Evolutionary conservation across 2,329 filamentous ascomycete species (phyloP).

Genomic region (Thelonectria olida): DNA sequence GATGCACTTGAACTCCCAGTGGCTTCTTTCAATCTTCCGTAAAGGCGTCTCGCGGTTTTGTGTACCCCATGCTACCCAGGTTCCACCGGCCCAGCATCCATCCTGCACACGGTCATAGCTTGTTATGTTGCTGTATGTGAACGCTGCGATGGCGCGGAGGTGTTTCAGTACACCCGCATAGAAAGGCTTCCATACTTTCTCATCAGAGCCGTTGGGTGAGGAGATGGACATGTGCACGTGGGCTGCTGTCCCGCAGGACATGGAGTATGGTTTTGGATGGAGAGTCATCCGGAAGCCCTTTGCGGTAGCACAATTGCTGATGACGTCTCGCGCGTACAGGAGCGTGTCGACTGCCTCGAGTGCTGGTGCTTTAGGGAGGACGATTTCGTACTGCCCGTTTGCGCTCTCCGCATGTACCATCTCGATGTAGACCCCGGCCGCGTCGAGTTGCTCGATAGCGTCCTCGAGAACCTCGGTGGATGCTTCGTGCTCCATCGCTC

Average conservation of each 20-base stretch:
- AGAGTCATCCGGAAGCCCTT: conserved; percentile 75
- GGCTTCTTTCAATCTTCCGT: conserved; percentile 69
- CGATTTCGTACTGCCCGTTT: conserved; percentile 80
- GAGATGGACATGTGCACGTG: conserved; percentile 77
- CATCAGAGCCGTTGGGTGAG: conserved; percentile 50
- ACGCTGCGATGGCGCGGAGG: conserved; percentile 72
- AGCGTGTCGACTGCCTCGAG: conserved; percentile 77
- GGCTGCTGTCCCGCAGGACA: conserved; percentile 69
- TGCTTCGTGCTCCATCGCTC: conserved; percentile 67
- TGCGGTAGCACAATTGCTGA: conserved; percentile 69
- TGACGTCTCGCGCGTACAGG: conserved; percentile 75
- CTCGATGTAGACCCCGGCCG: conserved; percentile 72
- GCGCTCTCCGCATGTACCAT: conserved; percentile 80
- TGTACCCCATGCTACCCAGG: conserved; percentile 82
- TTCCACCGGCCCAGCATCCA: conserved; percentile 78
- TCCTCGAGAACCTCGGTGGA: conserved; percentile 70
- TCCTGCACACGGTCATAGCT: conserved; percentile 77
- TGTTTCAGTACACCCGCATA: conserved; percentile 77
- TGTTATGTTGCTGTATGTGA: conserved; percentile 71
- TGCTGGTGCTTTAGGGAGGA: conserved; percentile 70
- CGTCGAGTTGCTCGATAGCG: conserved; percentile 68
- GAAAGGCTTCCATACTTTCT: conserved; percentile 67
- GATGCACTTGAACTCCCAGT: conserved; percentile 83
- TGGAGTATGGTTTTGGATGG: conserved; percentile 73
- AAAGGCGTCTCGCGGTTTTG: conserved; percentile 83